phyloP scores from a whole-genome alignment of 768 basidiomycete genomes.

The Russula ochroleuca region DNA sequence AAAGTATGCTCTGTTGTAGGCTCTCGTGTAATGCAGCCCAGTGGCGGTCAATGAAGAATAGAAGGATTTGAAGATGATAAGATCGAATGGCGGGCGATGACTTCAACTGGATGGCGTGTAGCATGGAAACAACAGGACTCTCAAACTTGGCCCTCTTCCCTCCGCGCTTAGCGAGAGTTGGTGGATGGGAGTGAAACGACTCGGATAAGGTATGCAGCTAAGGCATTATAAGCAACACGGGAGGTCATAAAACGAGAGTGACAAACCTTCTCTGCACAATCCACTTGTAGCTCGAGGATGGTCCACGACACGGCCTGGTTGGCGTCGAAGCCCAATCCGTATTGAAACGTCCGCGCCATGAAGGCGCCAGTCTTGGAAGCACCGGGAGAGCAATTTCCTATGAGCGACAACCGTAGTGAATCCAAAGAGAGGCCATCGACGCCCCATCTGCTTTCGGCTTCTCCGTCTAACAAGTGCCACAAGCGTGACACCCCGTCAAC shows the following conservation, averaged over 20 bases:
- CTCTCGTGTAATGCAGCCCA: constrained; percentile 59
- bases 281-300: constrained; percentile 73
- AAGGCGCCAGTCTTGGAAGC: constrained; percentile 43
- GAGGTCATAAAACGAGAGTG: not conserved
- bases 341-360: constrained; percentile 58
- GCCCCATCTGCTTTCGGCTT: constrained; percentile 61
- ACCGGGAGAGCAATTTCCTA: constrained; percentile 23
- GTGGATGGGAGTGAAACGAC: constrained; percentile 42
- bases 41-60: constrained; percentile 81
- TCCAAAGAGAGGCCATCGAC: constrained; percentile 63
- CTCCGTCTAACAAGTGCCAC: constrained; percentile 54
- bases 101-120: constrained; percentile 45
- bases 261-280: constrained; percentile 64
- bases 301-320: constrained; percentile 76
- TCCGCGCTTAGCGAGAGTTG: constrained; percentile 32
- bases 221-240: constrained; percentile 11
- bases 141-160: constrained; percentile 54
- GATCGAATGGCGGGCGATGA: constrained; percentile 37
- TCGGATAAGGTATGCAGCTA: constrained; percentile 67
- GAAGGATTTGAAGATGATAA: constrained; percentile 66
- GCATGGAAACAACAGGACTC: constrained; percentile 55
- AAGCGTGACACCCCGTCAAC: constrained; percentile 48
- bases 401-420: constrained; percentile 53
- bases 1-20: constrained; percentile 54
- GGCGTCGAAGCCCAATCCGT: constrained; percentile 67